phyloP scores from a whole-genome alignment of 768 basidiomycete species.

The Lentinus brumalis region DNA sequence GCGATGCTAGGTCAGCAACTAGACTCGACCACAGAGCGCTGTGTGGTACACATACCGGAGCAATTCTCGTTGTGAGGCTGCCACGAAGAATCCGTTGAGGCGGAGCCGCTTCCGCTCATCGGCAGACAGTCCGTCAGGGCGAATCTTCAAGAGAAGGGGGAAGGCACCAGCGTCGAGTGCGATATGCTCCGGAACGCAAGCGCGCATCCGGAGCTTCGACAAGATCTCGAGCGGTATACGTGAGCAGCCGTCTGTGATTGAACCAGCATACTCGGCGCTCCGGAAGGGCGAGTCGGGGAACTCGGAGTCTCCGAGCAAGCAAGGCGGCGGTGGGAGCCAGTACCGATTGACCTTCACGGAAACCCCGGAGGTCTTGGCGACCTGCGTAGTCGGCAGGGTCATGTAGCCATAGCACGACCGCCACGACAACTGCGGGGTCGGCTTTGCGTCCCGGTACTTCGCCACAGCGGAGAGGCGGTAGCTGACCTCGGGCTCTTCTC shows the following conservation, averaged over 20 bases:
- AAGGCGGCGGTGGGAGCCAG: conserved; percentile 35
- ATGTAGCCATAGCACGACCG: conserved; percentile 61
- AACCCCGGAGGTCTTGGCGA: conserved; percentile 41
- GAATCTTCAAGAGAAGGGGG: conserved; percentile 61
- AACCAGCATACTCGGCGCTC: conserved; percentile 34
- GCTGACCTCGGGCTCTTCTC: conserved; percentile 52
- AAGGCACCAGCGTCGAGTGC: conserved; percentile 49
- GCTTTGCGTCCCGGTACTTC: conserved; percentile 52
- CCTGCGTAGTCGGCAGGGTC: conserved; percentile 43
- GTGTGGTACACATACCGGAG: conserved; percentile 52
- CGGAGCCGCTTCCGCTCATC: conserved; percentile 57
- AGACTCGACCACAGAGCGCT: neutral
- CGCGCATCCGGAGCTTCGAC: conserved; percentile 64
- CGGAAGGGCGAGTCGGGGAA: conserved; percentile 36
- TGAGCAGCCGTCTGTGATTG: conserved; percentile 15
- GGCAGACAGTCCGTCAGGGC: conserved; percentile 52
- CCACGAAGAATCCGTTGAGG: conserved; percentile 54
- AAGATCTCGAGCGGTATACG: conserved; percentile 55
- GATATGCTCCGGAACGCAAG: conserved; percentile 59
- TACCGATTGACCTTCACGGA: conserved; percentile 57
- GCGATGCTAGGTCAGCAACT: conserved; percentile 2
- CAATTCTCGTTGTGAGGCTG: conserved; percentile 65
- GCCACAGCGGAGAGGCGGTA: conserved; percentile 73
- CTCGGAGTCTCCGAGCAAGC: conserved; percentile 35
- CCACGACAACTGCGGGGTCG: conserved; percentile 43